Evolutionary conservation across 352 stramenopile genomes (phyloP).

Genomic region (Lagenidium sp.): DNA sequence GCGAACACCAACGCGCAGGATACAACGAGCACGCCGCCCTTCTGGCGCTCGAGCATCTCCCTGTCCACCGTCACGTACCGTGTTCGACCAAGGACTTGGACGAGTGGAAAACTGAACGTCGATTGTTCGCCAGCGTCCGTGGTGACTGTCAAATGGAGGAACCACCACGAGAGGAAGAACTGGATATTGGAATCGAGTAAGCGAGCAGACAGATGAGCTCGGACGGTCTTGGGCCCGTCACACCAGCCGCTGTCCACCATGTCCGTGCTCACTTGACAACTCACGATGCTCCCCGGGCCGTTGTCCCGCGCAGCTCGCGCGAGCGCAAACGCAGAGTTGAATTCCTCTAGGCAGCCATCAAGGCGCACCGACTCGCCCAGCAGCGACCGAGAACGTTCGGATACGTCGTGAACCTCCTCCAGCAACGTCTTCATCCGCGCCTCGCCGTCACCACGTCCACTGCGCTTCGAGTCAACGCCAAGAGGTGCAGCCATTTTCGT

Average conservation of each 20-base stretch:
- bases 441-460: too few relatives aligned
- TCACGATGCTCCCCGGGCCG: conserved; percentile 1
- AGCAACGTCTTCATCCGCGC: conserved; percentile 1
- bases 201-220: background rate
- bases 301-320: conserved; percentile 1
- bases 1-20: background rate
- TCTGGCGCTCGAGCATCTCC: too few relatives aligned
- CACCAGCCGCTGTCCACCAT: conserved; percentile 5
- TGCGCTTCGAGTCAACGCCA: too few relatives aligned
- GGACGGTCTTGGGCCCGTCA: background rate
- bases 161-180: too few relatives aligned
- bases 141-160: background rate
- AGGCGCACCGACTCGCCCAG: background rate
- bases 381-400: background rate
- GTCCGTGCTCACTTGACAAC: conserved; percentile 2
- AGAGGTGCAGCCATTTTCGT: background rate
- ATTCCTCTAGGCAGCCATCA: background rate
- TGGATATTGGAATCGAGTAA: too few relatives aligned
- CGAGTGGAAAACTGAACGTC: too few relatives aligned
- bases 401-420: background rate
- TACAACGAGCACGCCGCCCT: background rate
- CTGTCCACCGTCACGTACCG: background rate
- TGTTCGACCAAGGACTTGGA: background rate
- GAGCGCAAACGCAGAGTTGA: background rate
- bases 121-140: background rate